Percentiles rank a stretch among this genome's conserved stretches.
Conservation (phyloP, 2,329 filamentous ascomycete species). For the Aspergillus sp. region DNA sequence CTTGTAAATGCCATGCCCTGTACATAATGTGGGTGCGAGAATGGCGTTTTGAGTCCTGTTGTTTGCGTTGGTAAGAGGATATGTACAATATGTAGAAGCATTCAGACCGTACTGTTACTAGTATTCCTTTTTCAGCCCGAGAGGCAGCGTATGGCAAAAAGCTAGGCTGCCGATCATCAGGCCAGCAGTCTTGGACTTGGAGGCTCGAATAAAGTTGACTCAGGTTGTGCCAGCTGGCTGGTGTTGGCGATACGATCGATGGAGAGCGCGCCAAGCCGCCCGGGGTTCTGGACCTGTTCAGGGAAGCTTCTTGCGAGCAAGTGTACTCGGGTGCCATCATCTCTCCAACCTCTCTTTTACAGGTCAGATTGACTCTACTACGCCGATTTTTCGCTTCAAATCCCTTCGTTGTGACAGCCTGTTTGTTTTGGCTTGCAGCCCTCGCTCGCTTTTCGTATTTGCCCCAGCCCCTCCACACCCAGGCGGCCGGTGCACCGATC, state of each 20-base stretch:
- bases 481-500: conserved; percentile 15
- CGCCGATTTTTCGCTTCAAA: background rate
- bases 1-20: conserved; percentile 7
- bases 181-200: background rate
- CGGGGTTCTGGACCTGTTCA: conserved; percentile 19
- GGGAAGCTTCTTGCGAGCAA: conserved; percentile 15
- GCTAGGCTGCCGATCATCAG: background rate
- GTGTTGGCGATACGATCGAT: background rate
- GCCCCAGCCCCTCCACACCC: background rate
- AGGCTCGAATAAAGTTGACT: background rate
- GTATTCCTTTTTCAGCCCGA: background rate
- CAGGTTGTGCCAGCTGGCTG: background rate
- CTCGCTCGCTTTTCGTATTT: background rate
- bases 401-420: background rate
- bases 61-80: background rate
- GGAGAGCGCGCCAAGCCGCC: conserved; percentile 20
- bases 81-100: conserved; percentile 5
- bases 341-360: background rate
- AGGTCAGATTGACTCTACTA: background rate
- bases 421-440: background rate
- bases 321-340: conserved; percentile 13
- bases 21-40: conserved; percentile 17
- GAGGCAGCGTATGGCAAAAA: background rate
- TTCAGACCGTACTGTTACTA: background rate
- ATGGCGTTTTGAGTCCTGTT: conserved; percentile 5